phyloP scores from a whole-genome alignment of 208 protist genomes.

The Trypanosomatidae sp. region DNA sequence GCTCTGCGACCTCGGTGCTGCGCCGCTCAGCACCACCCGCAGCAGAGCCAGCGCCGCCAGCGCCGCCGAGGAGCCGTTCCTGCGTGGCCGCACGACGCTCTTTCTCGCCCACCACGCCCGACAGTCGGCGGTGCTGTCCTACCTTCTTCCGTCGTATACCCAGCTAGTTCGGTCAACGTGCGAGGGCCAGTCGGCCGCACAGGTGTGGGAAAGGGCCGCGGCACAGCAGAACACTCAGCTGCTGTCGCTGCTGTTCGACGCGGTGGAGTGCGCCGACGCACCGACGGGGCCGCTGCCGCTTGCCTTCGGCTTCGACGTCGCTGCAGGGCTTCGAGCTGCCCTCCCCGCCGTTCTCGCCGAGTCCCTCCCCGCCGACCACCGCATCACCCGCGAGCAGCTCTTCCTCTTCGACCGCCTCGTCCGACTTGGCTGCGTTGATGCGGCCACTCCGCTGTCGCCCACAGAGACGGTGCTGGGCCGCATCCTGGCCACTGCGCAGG shows the following conservation, averaged over 20 bases:
- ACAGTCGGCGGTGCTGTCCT: conserved; percentile 18
- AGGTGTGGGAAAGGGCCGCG: conserved; percentile 12
- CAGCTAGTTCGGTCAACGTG: conserved; percentile 4
- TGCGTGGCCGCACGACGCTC: conserved; percentile 28
- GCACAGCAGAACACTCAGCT: conserved; percentile 9
- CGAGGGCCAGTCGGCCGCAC: conserved; percentile 1
- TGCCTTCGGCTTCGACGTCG: conserved; percentile 11
- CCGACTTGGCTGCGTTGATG: conserved; percentile 17
- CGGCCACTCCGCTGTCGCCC: not conserved
- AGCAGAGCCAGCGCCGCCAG: not conserved
- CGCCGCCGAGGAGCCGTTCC: not conserved
- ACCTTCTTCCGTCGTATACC: conserved; percentile 11
- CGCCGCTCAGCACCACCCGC: conserved; percentile 19
- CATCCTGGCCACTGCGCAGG: conserved; percentile 22
- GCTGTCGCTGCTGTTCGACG: conserved; percentile 43
- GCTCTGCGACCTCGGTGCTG: conserved; percentile 30
- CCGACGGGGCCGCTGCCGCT: conserved; percentile 11
- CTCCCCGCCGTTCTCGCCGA: conserved; percentile 26
- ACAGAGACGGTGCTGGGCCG: conserved; percentile 26
- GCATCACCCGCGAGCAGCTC: no score
- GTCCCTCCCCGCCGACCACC: no score
- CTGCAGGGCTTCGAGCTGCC: conserved; percentile 12
- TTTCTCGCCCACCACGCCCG: conserved; percentile 54
- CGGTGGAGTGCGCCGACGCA: conserved; percentile 27
- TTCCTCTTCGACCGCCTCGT: conserved; percentile 42